Evolutionary conservation across 352 stramenopile genomes (phyloP), one percentile per base, ranked within the genome.

Genomic region (Pythium sukuiense): DNA sequence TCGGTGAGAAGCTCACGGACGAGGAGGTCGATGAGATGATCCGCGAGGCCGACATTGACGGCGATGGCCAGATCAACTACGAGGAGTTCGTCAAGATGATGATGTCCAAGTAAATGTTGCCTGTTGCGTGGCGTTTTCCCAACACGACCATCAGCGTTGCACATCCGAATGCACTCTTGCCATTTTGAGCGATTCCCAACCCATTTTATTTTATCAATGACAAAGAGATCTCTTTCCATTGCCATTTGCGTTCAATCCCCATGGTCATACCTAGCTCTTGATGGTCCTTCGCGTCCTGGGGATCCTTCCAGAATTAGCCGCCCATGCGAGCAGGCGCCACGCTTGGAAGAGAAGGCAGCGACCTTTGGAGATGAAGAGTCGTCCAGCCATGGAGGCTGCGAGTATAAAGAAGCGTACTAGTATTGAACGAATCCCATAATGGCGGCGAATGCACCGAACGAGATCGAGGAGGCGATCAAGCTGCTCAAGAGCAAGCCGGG

Each of bases 31-130:
- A 99, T 84, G 97, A 99, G 83, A 99, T 99, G 97, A 99, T 99
- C 81, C 93, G 96, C 76, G 97, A 99, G 76, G 97, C 97, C 56
- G 97, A 99, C 79, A 98, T 99, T 66, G 96, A 99, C 81, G 97
- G 97, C 54, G 96, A 99, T 81, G 97, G 97, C 70, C 96, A 99
- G 88, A 99, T 99, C 87, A 99, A 99, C 91, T 99, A 99, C 89
- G 96, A 99, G 85, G 97, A 99, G 80, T 99, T 99, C 79, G 96
- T 99, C 72, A 99, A 98, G 91, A 99, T 99, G 95, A 99, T 99
- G 96, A 99, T 99, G 93, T 96, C 88, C 77, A 97, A 97, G 87
- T 97, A 97, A 94, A 67, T 55, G 48, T 55, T 55, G 24, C 48
- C 46, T 24, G 49, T 29, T 55, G 26, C 48, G 48, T 55, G 48